A percentile compares a stretch with the other conserved stretches of the same genome.
phyloP scores from a whole-genome alignment of 805 yeast genomes.

The Kluyveromyces dobzhanskii region DNA sequence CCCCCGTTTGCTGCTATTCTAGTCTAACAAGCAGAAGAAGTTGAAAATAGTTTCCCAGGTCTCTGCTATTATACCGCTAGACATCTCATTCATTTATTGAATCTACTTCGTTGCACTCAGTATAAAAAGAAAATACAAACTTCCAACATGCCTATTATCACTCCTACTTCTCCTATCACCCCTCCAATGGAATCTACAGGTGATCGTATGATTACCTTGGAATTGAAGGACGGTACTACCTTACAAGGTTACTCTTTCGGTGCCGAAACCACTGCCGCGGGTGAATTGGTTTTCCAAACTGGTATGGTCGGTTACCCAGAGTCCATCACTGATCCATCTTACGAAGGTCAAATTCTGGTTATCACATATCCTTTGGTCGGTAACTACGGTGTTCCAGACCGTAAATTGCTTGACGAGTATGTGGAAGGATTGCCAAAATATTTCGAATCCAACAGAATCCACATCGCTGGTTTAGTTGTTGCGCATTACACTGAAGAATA shows the following conservation, averaged over 20 bases:
- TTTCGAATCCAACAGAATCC: conserved; percentile 88
- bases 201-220: conserved; percentile 78
- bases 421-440: conserved; percentile 75
- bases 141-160: conserved; percentile 30
- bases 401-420: conserved; percentile 63
- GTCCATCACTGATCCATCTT: conserved; percentile 95
- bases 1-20: no score
- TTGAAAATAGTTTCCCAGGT: no score
- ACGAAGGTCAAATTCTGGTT: conserved; percentile 94
- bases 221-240: conserved; percentile 76
- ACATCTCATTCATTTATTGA: no score
- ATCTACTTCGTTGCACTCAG: no score
- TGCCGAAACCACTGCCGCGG: conserved; percentile 80
- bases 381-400: conserved; percentile 98
- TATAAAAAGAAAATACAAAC: background rate
- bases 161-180: conserved; percentile 73
- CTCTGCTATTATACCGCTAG: no score
- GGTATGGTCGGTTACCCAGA: conserved; percentile 99
- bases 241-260: conserved; percentile 97
- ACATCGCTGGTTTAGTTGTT: conserved; percentile 92
- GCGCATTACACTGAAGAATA: conserved; percentile 95
- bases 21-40: no score
- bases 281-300: conserved; percentile 98
- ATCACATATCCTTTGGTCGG: conserved; percentile 96
- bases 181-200: conserved; percentile 83